Evolutionary conservation across 1,284 basidiomycete genomes (phyloP), one percentile per base, ranked within the genome.

Genomic region (Fomitiporia mediterranea): DNA sequence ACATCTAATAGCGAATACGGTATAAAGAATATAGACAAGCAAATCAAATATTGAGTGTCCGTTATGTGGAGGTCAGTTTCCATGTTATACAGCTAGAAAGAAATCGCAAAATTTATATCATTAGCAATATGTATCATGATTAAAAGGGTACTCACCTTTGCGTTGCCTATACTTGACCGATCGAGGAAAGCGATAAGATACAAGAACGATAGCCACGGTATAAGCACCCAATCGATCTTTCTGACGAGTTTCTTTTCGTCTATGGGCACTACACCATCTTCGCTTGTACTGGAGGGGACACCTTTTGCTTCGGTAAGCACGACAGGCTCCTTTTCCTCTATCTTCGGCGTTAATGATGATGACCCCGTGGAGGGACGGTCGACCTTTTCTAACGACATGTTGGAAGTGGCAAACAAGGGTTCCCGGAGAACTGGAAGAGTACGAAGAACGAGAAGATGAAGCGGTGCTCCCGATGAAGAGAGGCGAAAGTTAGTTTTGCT

Each of bases 81-180:
- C 34, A 63, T 44, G n/a, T 57, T 56, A 58, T 60, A 65, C 48
- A 57, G 56, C 60, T 57, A 17, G n/a, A 21, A 17, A 28, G 30
- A 2, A 28, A 51, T 39, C 17, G 46, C n/a, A n/a, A n/a, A n/a
- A n/a, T n/a, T n/a, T n/a, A n/a, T n/a, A n/a, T 9, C 28, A 28
- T 15, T 34, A 27, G 39, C 30, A 43, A 17, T 13, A 25, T 3
- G 42, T 46, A 32, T 21, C 49, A 17, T 40, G 35, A 21, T 47
- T 23, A 49, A 53, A 4, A 8, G 42, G 11, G 8, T 11, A 8
- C 66, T 19, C 7, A 87, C 82, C 71, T 82, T 83, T 9, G 87
- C 87, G 69, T 91, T 91, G 66, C 89, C 89, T 62, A 92, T 88
- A 63, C 86, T 89, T 42, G 87, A 86, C 53, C 90, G 80, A 69